Evolutionary conservation across 768 basidiomycete species (phyloP).

Genomic region (Trametes cubensis): DNA sequence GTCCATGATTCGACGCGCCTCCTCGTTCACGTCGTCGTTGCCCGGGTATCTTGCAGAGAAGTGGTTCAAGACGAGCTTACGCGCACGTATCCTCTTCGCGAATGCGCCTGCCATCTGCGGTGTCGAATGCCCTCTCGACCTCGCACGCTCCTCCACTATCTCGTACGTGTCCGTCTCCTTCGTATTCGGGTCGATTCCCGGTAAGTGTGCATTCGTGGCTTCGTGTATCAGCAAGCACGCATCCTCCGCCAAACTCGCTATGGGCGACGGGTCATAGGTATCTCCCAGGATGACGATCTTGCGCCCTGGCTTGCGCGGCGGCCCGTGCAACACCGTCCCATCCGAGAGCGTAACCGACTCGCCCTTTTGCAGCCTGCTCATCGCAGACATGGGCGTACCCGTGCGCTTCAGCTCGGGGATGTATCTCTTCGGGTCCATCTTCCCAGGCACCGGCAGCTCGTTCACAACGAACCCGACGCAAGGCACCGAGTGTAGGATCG

Average conservation of each 20-base stretch:
- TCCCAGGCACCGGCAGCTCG: conserved; percentile 75
- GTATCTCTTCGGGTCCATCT: conserved; percentile 70
- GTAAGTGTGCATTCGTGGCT: conserved; percentile 85
- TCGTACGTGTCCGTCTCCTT: conserved; percentile 63
- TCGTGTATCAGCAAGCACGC: conserved; percentile 84
- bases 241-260: conserved; percentile 58
- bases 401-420: conserved; percentile 70
- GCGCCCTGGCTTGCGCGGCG: conserved; percentile 64
- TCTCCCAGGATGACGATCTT: conserved; percentile 86
- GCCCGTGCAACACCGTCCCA: conserved; percentile 72
- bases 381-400: conserved; percentile 65
- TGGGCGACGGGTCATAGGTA: conserved; percentile 77
- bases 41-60: conserved; percentile 83
- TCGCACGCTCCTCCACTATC: conserved; percentile 62
- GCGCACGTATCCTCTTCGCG: conserved; percentile 65
- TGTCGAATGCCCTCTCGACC: conserved; percentile 85
- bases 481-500: conserved; percentile 78
- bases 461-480: conserved; percentile 79
- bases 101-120: conserved; percentile 89
- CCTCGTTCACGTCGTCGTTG: conserved; percentile 53
- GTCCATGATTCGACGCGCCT: conserved; percentile 59
- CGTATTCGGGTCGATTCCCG: conserved; percentile 59
- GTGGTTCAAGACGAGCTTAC: conserved; percentile 75
- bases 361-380: conserved; percentile 68
- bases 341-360: conserved; percentile 65